phyloP scores from a whole-genome alignment of 352 stramenopile genomes.

The Phytopythium kandeliae region DNA sequence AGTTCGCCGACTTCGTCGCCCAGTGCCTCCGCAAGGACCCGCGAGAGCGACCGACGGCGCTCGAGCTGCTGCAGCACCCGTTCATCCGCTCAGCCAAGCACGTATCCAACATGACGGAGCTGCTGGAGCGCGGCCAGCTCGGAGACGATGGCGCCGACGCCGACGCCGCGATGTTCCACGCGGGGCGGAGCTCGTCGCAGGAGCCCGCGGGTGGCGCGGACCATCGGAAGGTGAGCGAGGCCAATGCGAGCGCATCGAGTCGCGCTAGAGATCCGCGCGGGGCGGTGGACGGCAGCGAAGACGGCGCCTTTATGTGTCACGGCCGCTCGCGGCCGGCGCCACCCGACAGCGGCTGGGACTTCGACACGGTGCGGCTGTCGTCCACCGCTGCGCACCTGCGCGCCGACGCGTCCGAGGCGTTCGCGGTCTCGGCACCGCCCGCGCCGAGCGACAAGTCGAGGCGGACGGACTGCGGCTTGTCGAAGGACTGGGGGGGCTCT shows the following conservation, averaged over 20 bases:
- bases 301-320: constrained; percentile 34
- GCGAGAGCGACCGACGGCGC: constrained; percentile 74
- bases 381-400: constrained; percentile 8
- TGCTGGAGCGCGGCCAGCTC: constrained; percentile 47
- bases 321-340: constrained; percentile 27
- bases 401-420: constrained; percentile 1
- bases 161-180: constrained; percentile 8
- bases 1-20: constrained; percentile 87
- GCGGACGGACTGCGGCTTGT: background rate
- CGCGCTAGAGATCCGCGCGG: background rate
- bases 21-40: constrained; percentile 87
- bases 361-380: constrained; percentile 64
- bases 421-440: background rate
- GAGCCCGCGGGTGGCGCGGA: background rate
- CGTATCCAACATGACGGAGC: constrained; percentile 63
- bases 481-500: constrained; percentile 4
- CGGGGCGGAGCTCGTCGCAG: background rate
- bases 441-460: background rate
- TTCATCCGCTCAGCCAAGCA: constrained; percentile 74
- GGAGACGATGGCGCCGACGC: constrained; percentile 7
- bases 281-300: background rate
- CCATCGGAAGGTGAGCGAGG: too few species aligned
- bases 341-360: constrained; percentile 69
- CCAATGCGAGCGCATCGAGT: too few species aligned
- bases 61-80: constrained; percentile 81